phyloP scores from a whole-genome alignment of 441 rosid species.

The Biscutella laevigata region DNA sequence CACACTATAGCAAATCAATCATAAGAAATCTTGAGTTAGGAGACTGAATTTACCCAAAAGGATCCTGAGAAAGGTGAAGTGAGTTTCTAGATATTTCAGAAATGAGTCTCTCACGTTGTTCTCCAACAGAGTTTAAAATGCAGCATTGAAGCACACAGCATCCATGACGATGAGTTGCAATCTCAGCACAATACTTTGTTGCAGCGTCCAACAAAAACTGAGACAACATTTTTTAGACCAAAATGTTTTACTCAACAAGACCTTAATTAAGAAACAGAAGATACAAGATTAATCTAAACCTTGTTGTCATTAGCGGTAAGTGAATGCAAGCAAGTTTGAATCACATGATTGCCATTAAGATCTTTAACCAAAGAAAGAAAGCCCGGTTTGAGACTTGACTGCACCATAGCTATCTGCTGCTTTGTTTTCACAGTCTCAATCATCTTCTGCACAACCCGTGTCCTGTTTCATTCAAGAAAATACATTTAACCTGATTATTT shows the following conservation, averaged over 20 bases:
- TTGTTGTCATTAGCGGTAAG: constrained; percentile 44
- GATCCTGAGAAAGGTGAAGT: constrained; percentile 68
- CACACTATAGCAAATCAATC: background rate
- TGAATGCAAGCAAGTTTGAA: constrained; percentile 64
- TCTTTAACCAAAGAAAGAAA: constrained; percentile 59
- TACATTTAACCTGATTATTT: no score
- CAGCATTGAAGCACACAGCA: constrained; percentile 78
- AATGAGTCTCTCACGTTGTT: constrained; percentile 39
- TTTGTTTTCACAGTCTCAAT: constrained; percentile 55
- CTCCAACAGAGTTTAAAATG: constrained; percentile 44
- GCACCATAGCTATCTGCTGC: constrained; percentile 44
- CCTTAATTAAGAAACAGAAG: constrained; percentile 4
- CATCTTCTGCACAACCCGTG: constrained; percentile 76
- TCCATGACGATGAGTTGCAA: constrained; percentile 76
- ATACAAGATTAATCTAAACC: constrained; percentile 29
- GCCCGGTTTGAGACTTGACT: constrained; percentile 48
- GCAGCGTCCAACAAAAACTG: constrained; percentile 70
- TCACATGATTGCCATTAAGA: constrained; percentile 75
- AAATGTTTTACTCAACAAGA: no score
- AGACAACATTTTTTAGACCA: no score
- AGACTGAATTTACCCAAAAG: constrained; percentile 48
- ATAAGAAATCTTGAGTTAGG: background rate
- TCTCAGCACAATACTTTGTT: constrained; percentile 50
- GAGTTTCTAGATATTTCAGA: constrained; percentile 46
- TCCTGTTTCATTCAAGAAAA: constrained; percentile 30